phyloP scores from a whole-genome alignment of 441 rosid species.

The Gossypium trilobum region DNA sequence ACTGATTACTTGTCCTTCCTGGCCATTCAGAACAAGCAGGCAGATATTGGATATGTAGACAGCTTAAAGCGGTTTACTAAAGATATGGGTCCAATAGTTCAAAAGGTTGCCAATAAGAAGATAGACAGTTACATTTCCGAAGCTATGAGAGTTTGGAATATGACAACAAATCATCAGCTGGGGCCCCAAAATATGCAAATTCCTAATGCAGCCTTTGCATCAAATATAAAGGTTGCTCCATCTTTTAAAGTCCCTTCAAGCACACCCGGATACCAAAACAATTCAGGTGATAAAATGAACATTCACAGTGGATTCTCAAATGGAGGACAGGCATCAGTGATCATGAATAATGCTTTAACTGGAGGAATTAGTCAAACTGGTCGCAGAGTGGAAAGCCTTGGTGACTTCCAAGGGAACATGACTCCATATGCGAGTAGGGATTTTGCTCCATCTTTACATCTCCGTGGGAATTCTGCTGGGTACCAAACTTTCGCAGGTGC shows the following conservation, averaged over 20 bases:
- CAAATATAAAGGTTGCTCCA: conserved; percentile 7
- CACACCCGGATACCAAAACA: neutral
- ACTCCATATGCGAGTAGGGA: neutral
- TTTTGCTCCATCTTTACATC: conserved; percentile 13
- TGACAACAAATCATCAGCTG: conserved; percentile 8
- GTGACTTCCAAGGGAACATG: conserved; percentile 11
- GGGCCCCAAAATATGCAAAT: conserved; percentile 11
- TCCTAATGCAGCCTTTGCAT: conserved; percentile 6
- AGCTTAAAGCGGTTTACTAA: conserved; percentile 28
- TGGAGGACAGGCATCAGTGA: conserved; percentile 10
- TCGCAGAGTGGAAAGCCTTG: conserved; percentile 9
- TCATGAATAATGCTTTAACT: conserved; percentile 7
- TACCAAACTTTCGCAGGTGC: neutral
- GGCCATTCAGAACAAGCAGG: conserved; percentile 21
- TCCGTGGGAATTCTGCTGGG: conserved; percentile 10
- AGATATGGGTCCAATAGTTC: conserved; percentile 37
- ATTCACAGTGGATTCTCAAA: neutral
- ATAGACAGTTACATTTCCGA: conserved; percentile 17
- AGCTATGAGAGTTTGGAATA: conserved; percentile 2
- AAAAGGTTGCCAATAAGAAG: conserved; percentile 27
- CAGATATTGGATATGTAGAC: conserved; percentile 17
- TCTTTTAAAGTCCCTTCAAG: conserved; percentile 10
- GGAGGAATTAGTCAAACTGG: conserved; percentile 14
- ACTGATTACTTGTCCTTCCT: conserved; percentile 15
- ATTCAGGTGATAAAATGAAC: neutral